phyloP scores from a whole-genome alignment of 495 filamentous ascomycete species.

The Thozetella sp. region DNA sequence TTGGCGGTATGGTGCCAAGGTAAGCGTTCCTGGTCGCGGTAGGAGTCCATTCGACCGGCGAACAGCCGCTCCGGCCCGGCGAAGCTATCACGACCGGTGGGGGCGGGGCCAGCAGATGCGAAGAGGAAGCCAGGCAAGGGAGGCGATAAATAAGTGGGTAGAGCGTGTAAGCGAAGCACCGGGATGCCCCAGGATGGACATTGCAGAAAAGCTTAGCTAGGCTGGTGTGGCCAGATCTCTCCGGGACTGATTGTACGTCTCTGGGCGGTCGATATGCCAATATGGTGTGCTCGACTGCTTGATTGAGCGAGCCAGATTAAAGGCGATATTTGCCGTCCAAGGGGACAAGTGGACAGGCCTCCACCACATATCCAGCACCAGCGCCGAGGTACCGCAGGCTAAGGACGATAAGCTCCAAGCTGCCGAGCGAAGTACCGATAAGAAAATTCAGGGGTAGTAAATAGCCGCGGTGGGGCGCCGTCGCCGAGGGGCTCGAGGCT shows the following conservation, averaged over 20 bases:
- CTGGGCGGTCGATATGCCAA: background rate
- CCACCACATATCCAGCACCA: background rate
- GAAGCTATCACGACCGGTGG: conserved; percentile 17
- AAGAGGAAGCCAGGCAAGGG: background rate
- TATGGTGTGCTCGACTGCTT: conserved; percentile 3
- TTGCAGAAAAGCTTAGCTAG: conserved; percentile 11
- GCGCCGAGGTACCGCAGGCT: background rate
- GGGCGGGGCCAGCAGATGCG: background rate
- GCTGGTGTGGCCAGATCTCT: background rate
- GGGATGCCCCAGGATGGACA: conserved; percentile 3
- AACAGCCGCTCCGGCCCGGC: conserved; percentile 23
- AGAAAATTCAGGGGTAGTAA: conserved; percentile 9
- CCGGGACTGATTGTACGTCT: background rate
- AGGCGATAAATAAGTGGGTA: background rate
- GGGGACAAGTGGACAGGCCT: background rate
- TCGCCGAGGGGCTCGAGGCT: background rate
- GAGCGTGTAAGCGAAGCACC: background rate
- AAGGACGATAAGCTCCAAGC: conserved; percentile 2
- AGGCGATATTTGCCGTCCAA: conserved; percentile 18
- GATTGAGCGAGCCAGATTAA: conserved; percentile 14
- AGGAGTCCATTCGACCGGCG: conserved; percentile 14
- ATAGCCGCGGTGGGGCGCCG: conserved; percentile 12
- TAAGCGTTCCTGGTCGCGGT: background rate
- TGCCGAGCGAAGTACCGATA: conserved; percentile 11
- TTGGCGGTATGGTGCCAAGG: background rate